These are phyloP conservation scores for Scedosporium boydii DNA, from an alignment of 2,329 filamentous ascomycete species.

Conservation along the genomic window DNA sequence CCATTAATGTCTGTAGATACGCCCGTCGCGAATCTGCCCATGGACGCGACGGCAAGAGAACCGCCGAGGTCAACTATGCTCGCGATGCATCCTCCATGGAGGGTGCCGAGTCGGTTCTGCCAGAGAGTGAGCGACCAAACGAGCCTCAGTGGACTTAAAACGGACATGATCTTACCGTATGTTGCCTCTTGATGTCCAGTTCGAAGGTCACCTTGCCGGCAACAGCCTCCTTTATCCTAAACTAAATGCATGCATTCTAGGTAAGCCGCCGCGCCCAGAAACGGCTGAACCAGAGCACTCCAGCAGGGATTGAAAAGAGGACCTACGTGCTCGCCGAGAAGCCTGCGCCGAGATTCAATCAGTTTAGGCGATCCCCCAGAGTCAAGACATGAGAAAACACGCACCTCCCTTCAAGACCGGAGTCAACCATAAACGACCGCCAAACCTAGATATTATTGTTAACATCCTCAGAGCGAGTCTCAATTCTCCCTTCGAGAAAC, in stretches of 20 bases:
- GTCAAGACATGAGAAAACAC: slow-evolving; percentile 10
- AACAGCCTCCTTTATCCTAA: slow-evolving; percentile 55
- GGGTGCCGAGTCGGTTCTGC: slow-evolving; percentile 65
- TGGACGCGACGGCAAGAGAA: slow-evolving; percentile 56
- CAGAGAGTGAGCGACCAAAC: not conserved
- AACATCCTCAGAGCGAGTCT: not conserved
- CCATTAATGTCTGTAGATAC: slow-evolving; percentile 58
- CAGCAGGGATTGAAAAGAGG: too few species aligned
- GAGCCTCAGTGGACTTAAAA: not conserved
- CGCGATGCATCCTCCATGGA: slow-evolving; percentile 72
- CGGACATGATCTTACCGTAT: slow-evolving; percentile 58
- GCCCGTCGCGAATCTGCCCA: slow-evolving; percentile 51
- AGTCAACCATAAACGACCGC: slow-evolving; percentile 76
- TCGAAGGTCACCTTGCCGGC: slow-evolving; percentile 67
- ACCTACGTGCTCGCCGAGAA: slow-evolving; percentile 32
- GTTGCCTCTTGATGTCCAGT: slow-evolving; percentile 62
- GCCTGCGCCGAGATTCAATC: slow-evolving; percentile 15
- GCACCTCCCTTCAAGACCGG: slow-evolving; percentile 81
- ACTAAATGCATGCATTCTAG: slow-evolving; percentile 28
- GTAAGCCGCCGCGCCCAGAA: not conserved
- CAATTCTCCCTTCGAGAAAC: slow-evolving; percentile 14
- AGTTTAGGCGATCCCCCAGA: not conserved
- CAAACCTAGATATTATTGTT: slow-evolving; percentile 50
- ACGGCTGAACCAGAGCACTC: not conserved
- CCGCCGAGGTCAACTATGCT: slow-evolving; percentile 62